Evolutionary conservation across 768 basidiomycete genomes (phyloP).

Genomic region (Lactarius evosmus): DNA sequence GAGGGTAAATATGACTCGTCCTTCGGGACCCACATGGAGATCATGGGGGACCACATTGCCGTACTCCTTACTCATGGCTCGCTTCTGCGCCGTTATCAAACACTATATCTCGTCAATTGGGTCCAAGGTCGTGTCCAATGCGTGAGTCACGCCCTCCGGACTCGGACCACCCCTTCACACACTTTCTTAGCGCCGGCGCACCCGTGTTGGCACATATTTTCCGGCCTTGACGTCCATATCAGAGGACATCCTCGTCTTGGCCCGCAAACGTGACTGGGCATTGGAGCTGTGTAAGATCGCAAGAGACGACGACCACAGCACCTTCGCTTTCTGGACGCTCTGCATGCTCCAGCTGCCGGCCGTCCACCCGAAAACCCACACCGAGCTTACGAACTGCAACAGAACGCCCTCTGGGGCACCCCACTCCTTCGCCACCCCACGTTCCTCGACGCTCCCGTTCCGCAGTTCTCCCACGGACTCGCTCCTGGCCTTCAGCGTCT

Average conservation of each 20-base stretch:
- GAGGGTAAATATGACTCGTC: neutral
- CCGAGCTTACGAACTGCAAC: neutral
- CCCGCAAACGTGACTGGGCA: conserved; percentile 11
- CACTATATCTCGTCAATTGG: conserved; percentile 12
- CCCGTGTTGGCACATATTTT: neutral
- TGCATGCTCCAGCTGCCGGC: conserved; percentile 13
- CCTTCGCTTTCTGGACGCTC: conserved; percentile 1
- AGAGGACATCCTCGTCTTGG: neutral
- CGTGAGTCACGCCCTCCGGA: conserved; percentile 4
- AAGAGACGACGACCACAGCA: neutral
- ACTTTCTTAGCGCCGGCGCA: conserved; percentile 1
- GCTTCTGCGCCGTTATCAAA: conserved; percentile 5
- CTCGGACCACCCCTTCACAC: neutral
- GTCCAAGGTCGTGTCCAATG: neutral
- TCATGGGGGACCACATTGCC: conserved; percentile 11
- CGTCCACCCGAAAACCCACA: neutral
- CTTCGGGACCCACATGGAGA: neutral
- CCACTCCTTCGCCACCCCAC: neutral
- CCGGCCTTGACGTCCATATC: conserved; percentile 8
- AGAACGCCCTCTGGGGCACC: neutral
- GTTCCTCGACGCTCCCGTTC: conserved; percentile 9
- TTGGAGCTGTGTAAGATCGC: conserved; percentile 8
- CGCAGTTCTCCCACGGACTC: conserved; percentile 6
- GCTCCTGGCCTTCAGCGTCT: conserved; percentile 14
- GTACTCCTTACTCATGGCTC: conserved; percentile 19